Base-by-base conservation (phyloP, 768 basidiomycete species). In the Suillus spraguei region DNA sequence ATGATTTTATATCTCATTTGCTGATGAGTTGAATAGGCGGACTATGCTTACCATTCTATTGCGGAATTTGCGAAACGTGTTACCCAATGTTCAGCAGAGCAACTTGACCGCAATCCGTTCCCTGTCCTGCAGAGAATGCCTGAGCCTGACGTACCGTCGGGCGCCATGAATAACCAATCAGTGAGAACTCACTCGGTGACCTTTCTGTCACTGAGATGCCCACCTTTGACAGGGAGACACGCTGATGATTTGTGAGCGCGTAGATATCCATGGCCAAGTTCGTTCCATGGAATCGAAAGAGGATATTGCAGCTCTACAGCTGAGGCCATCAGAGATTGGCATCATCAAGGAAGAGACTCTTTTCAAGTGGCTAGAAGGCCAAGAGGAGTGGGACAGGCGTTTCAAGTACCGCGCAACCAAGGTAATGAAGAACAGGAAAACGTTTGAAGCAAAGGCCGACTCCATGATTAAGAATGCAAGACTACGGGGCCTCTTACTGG, bases 271-370 rank as follows among this genome's bases (percentile, higher is more conserved):
- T 35, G 92, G 92, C 0, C 70, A 75, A 8, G 75, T 83, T 6
- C 82, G 92, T 38, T 79, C 84, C 0, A 85, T 94, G 81, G 92
- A 94, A 67, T 78, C 85, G 0, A 73, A 75, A 49, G 78, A 79
- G 11, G 81, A 87, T 9, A 76, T 94, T 7, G 70, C 76, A 6
- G 85, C 82, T 1, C 76, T 93, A 47, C 71, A 79, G 11, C 71
- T 93, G 46, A 79, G 81, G 0, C 76, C 82, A 0, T 78, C 80
- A 14, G 79, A 90, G 64, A 81, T 93, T 44, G 91, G 91, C 0
- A 72, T 89, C 39, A 85, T 94, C 72, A 92, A 90, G 71, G 92
- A 93, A 73, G 85, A 78, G 0, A 87, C 89, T 0, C 85, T 85
- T 0, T 78, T 83, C 70, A 81, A 87, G n/a, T 95, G 91, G 83